Conservation (phyloP, 192 early-diverging fungal species). For the Lobosporangium transversale region DNA sequence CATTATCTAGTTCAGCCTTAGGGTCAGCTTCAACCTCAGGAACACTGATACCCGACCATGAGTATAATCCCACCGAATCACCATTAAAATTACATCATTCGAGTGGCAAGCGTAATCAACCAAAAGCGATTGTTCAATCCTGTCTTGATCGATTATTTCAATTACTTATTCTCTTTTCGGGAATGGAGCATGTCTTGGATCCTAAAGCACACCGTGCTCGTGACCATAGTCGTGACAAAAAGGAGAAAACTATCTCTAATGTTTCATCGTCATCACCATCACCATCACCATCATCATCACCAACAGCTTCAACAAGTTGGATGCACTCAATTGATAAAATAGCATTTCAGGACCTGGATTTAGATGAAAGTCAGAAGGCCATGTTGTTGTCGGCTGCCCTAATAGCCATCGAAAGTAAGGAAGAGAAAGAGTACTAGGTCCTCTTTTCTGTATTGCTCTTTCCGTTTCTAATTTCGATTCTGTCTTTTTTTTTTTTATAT, state of each 20-base stretch:
- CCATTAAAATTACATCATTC: neutral
- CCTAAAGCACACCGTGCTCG: too few species aligned
- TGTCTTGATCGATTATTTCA: slow-evolving; percentile 28
- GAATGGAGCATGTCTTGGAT: slow-evolving; percentile 1
- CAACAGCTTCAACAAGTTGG: neutral
- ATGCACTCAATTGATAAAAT: neutral
- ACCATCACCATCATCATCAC: too few species aligned
- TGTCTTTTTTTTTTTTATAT: neutral
- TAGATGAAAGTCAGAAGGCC: slow-evolving; percentile 17
- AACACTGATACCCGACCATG: neutral
- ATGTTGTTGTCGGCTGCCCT: slow-evolving; percentile 11
- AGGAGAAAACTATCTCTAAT: too few species aligned
- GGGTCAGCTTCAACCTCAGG: neutral
- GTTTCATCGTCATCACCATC: too few species aligned
- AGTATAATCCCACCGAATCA: neutral
- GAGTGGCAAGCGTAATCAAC: neutral
- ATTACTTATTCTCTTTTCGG: slow-evolving; percentile 13
- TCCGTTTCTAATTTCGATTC: too few species aligned
- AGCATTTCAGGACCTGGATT: neutral
- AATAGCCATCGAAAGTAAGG: slow-evolving; percentile 27
- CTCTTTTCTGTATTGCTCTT: neutral
- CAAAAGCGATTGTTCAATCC: neutral
- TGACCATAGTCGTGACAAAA: too few species aligned
- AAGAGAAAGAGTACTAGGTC: neutral
- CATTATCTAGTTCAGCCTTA: neutral